Percentiles rank a stretch among this genome's conserved stretches.
These are phyloP conservation scores for Theobroma grandiflorum DNA, from an alignment of 441 rosid species.

Conservation along the genomic window DNA sequence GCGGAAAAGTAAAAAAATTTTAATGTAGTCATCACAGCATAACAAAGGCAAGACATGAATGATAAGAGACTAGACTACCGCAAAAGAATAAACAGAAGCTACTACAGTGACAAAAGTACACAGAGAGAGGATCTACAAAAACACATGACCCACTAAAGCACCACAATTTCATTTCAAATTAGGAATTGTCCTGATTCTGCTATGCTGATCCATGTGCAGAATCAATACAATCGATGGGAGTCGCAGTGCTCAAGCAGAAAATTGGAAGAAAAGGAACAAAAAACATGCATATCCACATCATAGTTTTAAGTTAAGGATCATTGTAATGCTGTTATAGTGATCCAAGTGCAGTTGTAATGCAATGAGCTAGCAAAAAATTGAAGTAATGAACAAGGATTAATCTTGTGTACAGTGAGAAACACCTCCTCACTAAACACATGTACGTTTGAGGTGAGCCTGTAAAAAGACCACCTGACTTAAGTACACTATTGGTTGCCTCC, in stretches of 20 bases:
- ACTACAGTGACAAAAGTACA: not conserved
- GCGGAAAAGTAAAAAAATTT: slow-evolving; percentile 1
- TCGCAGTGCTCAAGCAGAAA: slow-evolving; percentile 16
- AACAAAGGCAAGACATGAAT: not conserved
- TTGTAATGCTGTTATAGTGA: not conserved
- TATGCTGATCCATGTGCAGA: slow-evolving; percentile 21
- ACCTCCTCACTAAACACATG: not conserved
- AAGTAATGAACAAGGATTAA: not conserved
- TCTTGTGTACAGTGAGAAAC: not conserved
- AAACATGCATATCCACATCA: slow-evolving; percentile 9
- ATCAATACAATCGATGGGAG: not conserved
- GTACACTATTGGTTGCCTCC: not conserved
- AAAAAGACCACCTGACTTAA: not conserved
- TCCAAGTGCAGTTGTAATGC: not conserved
- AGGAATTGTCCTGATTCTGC: slow-evolving; percentile 14
- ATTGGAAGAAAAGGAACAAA: not conserved
- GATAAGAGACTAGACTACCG: not conserved
- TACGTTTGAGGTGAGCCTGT: not conserved
- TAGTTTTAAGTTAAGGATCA: not conserved
- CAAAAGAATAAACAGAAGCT: not conserved
- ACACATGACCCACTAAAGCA: not conserved
- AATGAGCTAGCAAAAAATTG: not conserved
- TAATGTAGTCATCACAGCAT: not conserved
- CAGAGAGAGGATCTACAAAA: slow-evolving; percentile 6
- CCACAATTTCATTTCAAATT: not conserved